Percentiles rank a stretch among this genome's conserved stretches.
Conservation (phyloP, 352 stramenopile genomes). For the Blastocystis sp. region DNA sequence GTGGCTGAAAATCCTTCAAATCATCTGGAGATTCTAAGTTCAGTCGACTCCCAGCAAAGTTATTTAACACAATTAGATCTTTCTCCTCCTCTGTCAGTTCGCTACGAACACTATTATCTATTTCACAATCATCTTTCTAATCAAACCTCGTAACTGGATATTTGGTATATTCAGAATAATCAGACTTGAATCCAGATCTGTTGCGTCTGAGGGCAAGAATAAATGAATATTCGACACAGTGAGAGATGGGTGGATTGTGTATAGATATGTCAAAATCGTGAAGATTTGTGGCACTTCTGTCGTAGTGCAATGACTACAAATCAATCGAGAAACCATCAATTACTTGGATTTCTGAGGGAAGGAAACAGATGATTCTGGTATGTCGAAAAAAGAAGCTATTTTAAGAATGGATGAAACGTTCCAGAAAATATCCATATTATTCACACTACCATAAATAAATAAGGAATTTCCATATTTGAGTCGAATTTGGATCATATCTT, state of each 20-base stretch:
- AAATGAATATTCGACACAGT: conserved; percentile 28
- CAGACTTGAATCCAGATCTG: neutral
- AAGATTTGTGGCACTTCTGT: conserved; percentile 34
- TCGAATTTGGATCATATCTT: conserved; percentile 46
- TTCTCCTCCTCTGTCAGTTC: conserved; percentile 54
- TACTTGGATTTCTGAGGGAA: neutral
- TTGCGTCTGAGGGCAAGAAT: neutral
- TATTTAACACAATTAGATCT: conserved; percentile 48
- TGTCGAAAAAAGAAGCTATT: conserved; percentile 56
- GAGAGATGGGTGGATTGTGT: conserved; percentile 52
- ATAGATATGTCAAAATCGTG: conserved; percentile 60
- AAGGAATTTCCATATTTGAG: conserved; percentile 45
- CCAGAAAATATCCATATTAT: conserved; percentile 31
- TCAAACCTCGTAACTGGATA: neutral
- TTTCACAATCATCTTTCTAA: too few relatives aligned
- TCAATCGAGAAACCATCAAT: neutral
- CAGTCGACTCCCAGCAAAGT: neutral
- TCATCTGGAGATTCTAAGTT: neutral
- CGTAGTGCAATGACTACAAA: neutral
- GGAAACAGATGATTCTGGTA: neutral
- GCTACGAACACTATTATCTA: conserved; percentile 52
- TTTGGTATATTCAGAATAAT: neutral
- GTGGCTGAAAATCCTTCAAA: neutral
- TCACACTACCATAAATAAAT: conserved; percentile 35
- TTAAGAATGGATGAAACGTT: conserved; percentile 38